phyloP scores from a whole-genome alignment of 345 rosid genomes.

The Aurinia saxatilis region DNA sequence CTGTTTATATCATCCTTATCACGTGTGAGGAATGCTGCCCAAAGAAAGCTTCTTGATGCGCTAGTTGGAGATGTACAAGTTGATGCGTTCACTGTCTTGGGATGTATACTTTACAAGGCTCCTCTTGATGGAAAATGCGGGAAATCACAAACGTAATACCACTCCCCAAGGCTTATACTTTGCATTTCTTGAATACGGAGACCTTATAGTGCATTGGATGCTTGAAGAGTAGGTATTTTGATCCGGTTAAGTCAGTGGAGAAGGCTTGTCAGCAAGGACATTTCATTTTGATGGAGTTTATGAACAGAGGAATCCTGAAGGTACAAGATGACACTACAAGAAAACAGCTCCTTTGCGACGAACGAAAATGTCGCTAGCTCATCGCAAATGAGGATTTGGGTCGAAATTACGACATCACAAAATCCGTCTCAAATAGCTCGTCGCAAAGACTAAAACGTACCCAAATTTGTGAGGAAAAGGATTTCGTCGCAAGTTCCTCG shows the following conservation, averaged over 20 bases:
- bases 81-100: constrained; percentile 65
- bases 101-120: constrained; percentile 94
- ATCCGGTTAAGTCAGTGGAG: constrained; percentile 28
- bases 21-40: constrained; percentile 99
- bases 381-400: too few species aligned
- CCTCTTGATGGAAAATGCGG: constrained; percentile 99
- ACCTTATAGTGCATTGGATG: constrained; percentile 52
- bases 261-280: constrained; percentile 42
- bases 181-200: constrained; percentile 13
- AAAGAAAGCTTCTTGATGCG: constrained; percentile 95
- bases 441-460: too few species aligned
- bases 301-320: constrained; percentile 36
- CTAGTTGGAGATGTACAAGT: constrained; percentile 88
- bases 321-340: too few species aligned
- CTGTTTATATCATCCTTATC: constrained; percentile 10
- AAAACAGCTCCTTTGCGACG: too few species aligned
- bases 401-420: too few species aligned
- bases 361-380: too few species aligned
- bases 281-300: constrained; percentile 38
- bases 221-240: constrained; percentile 62
- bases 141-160: constrained; percentile 91
- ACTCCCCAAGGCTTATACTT: too few species aligned
- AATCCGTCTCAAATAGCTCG: too few species aligned
- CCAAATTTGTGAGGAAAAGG: too few species aligned
- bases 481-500: too few species aligned